Evolutionary conservation across 148 eudicot species (phyloP).

Genomic region (Silene latifolia): DNA sequence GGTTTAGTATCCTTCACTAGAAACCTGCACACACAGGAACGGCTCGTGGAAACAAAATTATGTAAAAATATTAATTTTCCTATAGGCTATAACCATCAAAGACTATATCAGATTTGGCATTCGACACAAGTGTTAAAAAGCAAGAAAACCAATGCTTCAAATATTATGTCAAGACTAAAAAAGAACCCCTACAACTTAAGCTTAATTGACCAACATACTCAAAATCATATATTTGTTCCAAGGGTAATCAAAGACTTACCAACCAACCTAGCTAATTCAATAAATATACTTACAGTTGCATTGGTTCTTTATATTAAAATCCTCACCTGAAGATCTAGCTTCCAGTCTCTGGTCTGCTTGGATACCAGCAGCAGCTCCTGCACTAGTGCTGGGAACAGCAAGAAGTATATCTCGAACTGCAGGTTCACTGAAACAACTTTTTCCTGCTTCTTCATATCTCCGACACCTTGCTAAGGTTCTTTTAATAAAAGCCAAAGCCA

Average conservation of each 20-base stretch:
- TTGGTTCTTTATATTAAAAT: not conserved
- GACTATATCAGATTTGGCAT: not conserved
- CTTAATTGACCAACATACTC: not conserved
- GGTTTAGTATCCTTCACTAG: not conserved
- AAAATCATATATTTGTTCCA: not conserved
- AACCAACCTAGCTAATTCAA: not conserved
- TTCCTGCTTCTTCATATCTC: slow-evolving; percentile 58
- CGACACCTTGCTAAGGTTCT: slow-evolving; percentile 72
- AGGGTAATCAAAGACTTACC: not conserved
- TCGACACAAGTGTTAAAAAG: not conserved
- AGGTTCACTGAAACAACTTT: slow-evolving; percentile 81
- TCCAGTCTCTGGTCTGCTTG: slow-evolving; percentile 27
- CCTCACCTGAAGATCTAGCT: slow-evolving; percentile 37
- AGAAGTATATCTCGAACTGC: slow-evolving; percentile 55
- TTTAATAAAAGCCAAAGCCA: slow-evolving; percentile 73
- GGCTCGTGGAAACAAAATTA: not conserved
- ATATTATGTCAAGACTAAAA: no score
- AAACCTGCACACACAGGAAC: not conserved
- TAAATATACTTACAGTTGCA: not conserved
- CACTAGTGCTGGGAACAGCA: slow-evolving; percentile 44
- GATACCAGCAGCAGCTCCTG: slow-evolving; percentile 28
- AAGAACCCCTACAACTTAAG: no score
- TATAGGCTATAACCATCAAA: not conserved
- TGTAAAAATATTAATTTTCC: not conserved
- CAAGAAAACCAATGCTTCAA: not conserved